Evolutionary conservation across 2,329 filamentous ascomycete species (phyloP), one percentile per base, ranked within the genome.

Genomic region (Tolypocladium tropicale): DNA sequence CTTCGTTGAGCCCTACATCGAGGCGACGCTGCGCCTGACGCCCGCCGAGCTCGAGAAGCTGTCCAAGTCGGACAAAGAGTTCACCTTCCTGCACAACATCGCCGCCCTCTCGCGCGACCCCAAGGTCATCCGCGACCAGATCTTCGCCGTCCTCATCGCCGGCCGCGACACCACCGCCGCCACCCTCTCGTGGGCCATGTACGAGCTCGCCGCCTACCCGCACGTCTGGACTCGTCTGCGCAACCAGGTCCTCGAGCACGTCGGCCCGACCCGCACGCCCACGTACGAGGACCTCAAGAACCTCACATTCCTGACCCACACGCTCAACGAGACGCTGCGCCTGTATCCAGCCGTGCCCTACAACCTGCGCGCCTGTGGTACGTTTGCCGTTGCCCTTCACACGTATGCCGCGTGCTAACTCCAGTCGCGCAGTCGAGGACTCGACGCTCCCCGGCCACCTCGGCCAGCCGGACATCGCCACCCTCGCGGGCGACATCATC

Each of bases 11-110:
- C 80, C 81, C 6, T 95, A 88, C 71, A 94, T 96, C 66, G 83
- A 90, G 55, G 78, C 82, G 10, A 83, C 89, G 0, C 79, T 95
- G 10, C 76, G 77, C 3, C 78, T 95, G 28, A 82, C 80, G 2
- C 79, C 82, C 0, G 82, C 83, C 34, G 89, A 96, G 69, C 81
- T 95, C 48, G 59, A 83, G 58, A 89, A 88, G 71, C 81, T 61
- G 6, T 64, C 82, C 56, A 91, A 89, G 67, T 82, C 82, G 10
- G 88, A 90, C 67, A 74, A 79, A 59, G 82, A 80, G 39, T 93
- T 94, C 70, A 95, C 88, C 1, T 96, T 96, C 74, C 80, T 96
- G 23, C 88, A 96, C 71, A 88, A 90, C 39, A 81, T 96, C 4
- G 90, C 90, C 50, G 79, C 80, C 34, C 91, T 90, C 73, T 96